Conservation (phyloP, 768 basidiomycete genomes). For the Lactifluus pinguis region DNA sequence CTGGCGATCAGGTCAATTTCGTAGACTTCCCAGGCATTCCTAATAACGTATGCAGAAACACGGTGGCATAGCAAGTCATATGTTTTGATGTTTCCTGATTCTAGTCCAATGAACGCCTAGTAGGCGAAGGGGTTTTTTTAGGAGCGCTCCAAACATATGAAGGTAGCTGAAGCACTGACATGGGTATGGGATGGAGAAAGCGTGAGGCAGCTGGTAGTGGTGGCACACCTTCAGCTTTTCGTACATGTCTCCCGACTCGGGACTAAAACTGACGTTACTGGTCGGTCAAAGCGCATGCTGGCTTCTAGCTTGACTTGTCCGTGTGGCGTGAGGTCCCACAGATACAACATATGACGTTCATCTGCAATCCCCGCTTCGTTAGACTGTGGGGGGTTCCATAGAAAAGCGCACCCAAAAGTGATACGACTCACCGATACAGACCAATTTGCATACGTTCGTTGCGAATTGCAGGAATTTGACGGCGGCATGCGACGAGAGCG, state of each 20-base stretch:
- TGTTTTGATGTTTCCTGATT: constrained; percentile 55
- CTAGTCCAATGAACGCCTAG: constrained; percentile 41
- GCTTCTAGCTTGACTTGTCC: constrained; percentile 45
- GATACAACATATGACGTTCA: constrained; percentile 42
- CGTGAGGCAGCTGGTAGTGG: constrained; percentile 37
- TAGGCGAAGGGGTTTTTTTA: not conserved
- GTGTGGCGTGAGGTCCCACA: constrained; percentile 49
- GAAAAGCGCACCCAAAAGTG: not conserved
- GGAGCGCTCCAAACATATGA: not conserved
- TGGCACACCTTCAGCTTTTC: constrained; percentile 3
- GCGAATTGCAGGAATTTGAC: constrained; percentile 61
- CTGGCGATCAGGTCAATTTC: constrained; percentile 44
- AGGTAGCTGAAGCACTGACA: constrained; percentile 33
- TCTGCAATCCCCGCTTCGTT: constrained; percentile 28
- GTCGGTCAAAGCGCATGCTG: constrained; percentile 40
- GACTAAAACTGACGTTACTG: constrained; percentile 28
- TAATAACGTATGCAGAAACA: constrained; percentile 57
- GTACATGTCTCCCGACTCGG: not conserved
- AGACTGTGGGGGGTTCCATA: not conserved
- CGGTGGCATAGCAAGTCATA: constrained; percentile 67
- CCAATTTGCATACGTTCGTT: constrained; percentile 40
- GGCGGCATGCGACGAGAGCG: constrained; percentile 32
- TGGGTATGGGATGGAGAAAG: constrained; percentile 66
- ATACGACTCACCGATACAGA: constrained; percentile 46
- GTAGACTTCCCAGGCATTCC: constrained; percentile 69